A percentile compares a stretch with the other conserved stretches of the same genome.
phyloP scores from a whole-genome alignment of 108 stramenopile genomes.

The Cyclotella choctawhatcheeana region DNA sequence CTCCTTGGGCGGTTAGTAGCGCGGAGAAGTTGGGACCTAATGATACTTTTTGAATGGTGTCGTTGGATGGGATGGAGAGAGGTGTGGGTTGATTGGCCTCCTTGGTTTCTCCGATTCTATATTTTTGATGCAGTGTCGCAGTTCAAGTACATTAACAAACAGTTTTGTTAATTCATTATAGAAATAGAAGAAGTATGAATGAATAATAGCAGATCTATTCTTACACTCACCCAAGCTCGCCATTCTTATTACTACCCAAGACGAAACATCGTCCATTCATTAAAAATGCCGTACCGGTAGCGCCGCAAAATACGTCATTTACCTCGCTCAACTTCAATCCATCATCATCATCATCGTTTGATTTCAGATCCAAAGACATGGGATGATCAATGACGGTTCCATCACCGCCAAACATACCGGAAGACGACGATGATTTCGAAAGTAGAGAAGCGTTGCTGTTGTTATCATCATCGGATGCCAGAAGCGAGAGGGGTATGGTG shows the following conservation, averaged over 20 bases:
- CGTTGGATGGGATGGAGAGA: conserved; percentile 13
- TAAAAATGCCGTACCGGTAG: conserved; percentile 65
- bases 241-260: conserved; percentile 71
- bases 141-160: conserved; percentile 28
- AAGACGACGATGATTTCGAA: too few relatives aligned
- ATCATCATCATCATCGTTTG: background rate
- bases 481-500: conserved; percentile 37
- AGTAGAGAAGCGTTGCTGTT: too few relatives aligned
- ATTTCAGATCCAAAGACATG: conserved; percentile 25
- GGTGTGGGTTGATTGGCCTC: conserved; percentile 27
- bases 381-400: conserved; percentile 43
- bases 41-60: conserved; percentile 44
- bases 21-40: conserved; percentile 68
- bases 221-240: conserved; percentile 76
- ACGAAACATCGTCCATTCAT: conserved; percentile 66
- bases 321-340: conserved; percentile 4
- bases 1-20: conserved; percentile 64
- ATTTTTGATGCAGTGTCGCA: background rate
- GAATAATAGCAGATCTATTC: background rate
- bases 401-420: conserved; percentile 22
- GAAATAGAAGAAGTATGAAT: background rate
- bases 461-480: background rate
- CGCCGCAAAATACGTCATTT: conserved; percentile 61
- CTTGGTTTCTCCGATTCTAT: conserved; percentile 30
- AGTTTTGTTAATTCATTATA: background rate